These are phyloP conservation scores for Penicillium malachiteum DNA, from an alignment of 495 filamentous ascomycete species.

Conservation along the genomic window DNA sequence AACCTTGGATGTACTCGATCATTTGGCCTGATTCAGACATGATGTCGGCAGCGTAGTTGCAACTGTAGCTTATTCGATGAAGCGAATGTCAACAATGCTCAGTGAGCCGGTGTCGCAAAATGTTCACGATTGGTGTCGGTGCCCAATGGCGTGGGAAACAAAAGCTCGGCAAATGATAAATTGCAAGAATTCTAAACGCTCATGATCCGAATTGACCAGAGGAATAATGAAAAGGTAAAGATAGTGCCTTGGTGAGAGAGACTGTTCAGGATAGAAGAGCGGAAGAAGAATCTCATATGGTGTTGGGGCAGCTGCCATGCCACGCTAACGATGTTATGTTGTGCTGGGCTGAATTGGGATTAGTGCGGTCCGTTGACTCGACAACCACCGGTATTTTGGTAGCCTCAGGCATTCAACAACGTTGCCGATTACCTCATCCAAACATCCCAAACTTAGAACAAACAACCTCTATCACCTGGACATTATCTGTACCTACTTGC, in stretches of 20 bases:
- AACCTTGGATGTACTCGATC: conserved; percentile 78
- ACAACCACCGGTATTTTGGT: conserved; percentile 27
- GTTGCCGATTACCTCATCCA: conserved; percentile 12
- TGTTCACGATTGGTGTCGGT: conserved; percentile 3
- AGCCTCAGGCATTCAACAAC: conserved; percentile 18
- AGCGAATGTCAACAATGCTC: conserved; percentile 11
- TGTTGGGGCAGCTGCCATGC: conserved; percentile 43
- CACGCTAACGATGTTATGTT: conserved; percentile 49
- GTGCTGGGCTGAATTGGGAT: conserved; percentile 31
- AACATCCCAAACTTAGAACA: conserved; percentile 1
- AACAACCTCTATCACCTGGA: neutral
- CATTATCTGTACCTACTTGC: too few relatives aligned
- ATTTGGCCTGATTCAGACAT: conserved; percentile 55
- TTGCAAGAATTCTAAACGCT: conserved; percentile 17
- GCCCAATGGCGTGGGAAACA: conserved; percentile 6
- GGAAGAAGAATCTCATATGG: conserved; percentile 31
- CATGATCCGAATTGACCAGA: conserved; percentile 19
- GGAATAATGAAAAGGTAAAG: conserved; percentile 7
- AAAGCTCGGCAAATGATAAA: conserved; percentile 9
- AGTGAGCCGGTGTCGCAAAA: conserved; percentile 1
- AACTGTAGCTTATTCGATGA: conserved; percentile 6
- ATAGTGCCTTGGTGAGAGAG: conserved; percentile 5
- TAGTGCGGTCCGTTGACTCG: conserved; percentile 43
- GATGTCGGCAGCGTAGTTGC: conserved; percentile 26
- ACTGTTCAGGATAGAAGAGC: conserved; percentile 20